Evolutionary conservation across 2,329 filamentous ascomycete genomes (phyloP).

Genomic region (Aspergillus fijiensis): DNA sequence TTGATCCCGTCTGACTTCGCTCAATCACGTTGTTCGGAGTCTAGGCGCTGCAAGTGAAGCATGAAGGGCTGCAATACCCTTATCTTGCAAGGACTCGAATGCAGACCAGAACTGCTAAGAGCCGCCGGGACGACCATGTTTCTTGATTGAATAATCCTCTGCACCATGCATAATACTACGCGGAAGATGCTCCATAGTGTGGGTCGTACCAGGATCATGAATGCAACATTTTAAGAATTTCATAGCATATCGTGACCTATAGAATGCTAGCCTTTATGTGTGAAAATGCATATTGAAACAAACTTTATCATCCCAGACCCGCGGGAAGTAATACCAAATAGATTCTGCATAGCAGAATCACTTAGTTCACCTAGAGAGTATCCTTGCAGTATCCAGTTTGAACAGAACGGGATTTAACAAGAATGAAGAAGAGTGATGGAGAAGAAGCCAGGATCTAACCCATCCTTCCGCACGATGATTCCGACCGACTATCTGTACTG

Average conservation of each 20-base stretch:
- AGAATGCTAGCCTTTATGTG: neutral
- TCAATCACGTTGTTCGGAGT: no score
- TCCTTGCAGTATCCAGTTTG: neutral
- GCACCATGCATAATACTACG: neutral
- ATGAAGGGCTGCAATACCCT: no score
- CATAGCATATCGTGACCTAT: neutral
- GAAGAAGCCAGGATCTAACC: neutral
- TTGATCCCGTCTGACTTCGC: no score
- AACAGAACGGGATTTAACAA: neutral
- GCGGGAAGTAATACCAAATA: conserved; percentile 6
- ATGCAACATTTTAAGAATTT: neutral
- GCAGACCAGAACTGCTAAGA: no score
- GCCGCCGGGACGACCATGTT: neutral
- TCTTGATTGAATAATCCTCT: neutral
- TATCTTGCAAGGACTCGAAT: no score
- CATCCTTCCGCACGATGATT: neutral
- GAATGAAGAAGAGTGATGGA: conserved; percentile 1
- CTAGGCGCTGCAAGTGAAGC: no score
- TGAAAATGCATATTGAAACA: neutral
- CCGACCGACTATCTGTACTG: neutral
- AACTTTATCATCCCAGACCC: conserved; percentile 3
- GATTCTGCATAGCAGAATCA: neutral
- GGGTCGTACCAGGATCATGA: neutral
- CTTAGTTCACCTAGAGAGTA: neutral
- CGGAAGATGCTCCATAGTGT: neutral